Evolutionary conservation across 1,284 basidiomycete genomes (phyloP).

Genomic region (Peniophora sp.): DNA sequence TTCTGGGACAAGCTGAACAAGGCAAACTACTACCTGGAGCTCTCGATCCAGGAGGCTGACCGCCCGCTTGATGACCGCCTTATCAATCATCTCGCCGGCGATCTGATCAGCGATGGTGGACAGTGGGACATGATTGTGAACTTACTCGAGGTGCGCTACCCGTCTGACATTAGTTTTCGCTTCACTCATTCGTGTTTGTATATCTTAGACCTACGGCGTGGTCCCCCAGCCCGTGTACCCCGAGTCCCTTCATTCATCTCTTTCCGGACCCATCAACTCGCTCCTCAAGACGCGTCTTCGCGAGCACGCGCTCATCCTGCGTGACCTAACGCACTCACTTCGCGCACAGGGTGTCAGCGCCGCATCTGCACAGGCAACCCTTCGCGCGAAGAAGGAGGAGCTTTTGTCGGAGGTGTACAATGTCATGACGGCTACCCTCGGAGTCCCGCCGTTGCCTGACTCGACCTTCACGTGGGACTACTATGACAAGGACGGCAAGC

Average conservation of each 20-base stretch:
- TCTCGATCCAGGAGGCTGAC: slow-evolving; percentile 77
- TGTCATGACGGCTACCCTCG: slow-evolving; percentile 82
- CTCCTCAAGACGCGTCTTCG: slow-evolving; percentile 87
- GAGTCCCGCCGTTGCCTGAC: slow-evolving; percentile 71
- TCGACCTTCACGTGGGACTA: slow-evolving; percentile 84
- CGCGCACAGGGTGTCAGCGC: slow-evolving; percentile 32
- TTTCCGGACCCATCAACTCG: slow-evolving; percentile 66
- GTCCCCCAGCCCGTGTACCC: slow-evolving; percentile 81
- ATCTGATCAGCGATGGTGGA: slow-evolving; percentile 87
- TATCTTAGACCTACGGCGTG: slow-evolving; percentile 64
- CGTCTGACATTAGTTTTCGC: not conserved
- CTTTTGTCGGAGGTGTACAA: slow-evolving; percentile 82
- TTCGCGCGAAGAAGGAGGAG: slow-evolving; percentile 76
- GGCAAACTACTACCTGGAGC: slow-evolving; percentile 90
- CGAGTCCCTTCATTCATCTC: slow-evolving; percentile 78
- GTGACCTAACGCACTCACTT: slow-evolving; percentile 49
- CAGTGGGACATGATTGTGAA: slow-evolving; percentile 96
- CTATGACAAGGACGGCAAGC: slow-evolving; percentile 76
- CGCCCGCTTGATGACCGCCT: slow-evolving; percentile 79
- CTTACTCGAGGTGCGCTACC: slow-evolving; percentile 49
- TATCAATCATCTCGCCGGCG: slow-evolving; percentile 66
- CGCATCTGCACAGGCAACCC: slow-evolving; percentile 36
- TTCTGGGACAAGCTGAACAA: slow-evolving; percentile 97
- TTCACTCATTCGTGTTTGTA: not conserved
- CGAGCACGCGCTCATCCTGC: slow-evolving; percentile 82